Evolutionary conservation across 768 basidiomycete species (phyloP), one percentile per base, ranked within the genome.

Genomic region (Termitomyces sp.): DNA sequence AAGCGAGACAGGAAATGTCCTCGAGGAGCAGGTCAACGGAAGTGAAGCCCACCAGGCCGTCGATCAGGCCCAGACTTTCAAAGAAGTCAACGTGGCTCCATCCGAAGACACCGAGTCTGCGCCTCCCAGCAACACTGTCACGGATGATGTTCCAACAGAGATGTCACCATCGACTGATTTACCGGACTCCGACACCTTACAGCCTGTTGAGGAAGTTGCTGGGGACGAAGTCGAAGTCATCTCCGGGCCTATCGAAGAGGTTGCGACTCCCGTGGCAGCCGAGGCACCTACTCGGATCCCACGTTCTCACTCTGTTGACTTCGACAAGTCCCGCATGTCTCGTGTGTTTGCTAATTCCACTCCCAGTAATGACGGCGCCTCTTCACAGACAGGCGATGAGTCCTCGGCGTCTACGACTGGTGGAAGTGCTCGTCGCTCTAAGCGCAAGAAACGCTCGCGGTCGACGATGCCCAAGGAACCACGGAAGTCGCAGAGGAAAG

Each of bases 251-350:
- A 18, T 43, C 36, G 67, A 64, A 40, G 63, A 65, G 44, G 58
- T 48, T 36, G 45, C 62, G 20, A 66, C 67, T 14, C 63, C 67
- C 43, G 44, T 68, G 33, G 60, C 59, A 3, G 55, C 64, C 48
- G 65, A 63, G 52, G 39, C 58, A 36, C 61, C 56, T 26, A 40
- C 74, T 26, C 79, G 87, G 42, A 79, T 89, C 48, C 86, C 82
- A 40, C 88, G 91, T 22, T 92, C 92, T 5, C 89, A 90, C 57
- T 93, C 92, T 9, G 89, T 85, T 9, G 90, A 92, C 68, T 89
- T 88, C 7, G 87, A 86, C 71, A 85, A 78, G 64, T 74, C 81
- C 22, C 80, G 82, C 45, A 69, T 86, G 46, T 82, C 87, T 18
- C 84, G 88, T 39, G 75, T 78, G 2, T 88, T 82, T 65, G 77